phyloP scores from a whole-genome alignment of 192 early-diverging fungal species.

The Umbelopsis vinacea region DNA sequence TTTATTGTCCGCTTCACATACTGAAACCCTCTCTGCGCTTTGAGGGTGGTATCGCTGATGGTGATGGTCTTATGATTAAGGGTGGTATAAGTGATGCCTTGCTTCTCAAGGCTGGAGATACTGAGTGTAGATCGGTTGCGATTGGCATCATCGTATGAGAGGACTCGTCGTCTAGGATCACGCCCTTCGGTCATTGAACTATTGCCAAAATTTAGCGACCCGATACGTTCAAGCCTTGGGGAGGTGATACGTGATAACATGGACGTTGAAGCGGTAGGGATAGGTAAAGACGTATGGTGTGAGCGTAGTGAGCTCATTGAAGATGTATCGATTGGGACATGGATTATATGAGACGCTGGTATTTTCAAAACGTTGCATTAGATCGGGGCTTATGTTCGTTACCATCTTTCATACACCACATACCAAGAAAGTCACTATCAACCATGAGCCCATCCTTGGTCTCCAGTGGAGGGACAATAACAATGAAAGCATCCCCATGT shows the following conservation, averaged over 20 bases:
- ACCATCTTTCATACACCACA: not conserved
- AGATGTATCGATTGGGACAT: not conserved
- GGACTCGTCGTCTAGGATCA: not conserved
- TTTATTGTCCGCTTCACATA: slow-evolving; percentile 8
- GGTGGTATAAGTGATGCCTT: slow-evolving; percentile 22
- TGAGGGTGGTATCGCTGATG: slow-evolving; percentile 3
- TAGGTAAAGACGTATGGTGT: not conserved
- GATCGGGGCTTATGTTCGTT: not conserved
- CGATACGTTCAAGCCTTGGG: slow-evolving; percentile 15
- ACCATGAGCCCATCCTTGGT: slow-evolving; percentile 4
- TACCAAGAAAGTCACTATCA: slow-evolving; percentile 27
- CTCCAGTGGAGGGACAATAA: slow-evolving; percentile 6
- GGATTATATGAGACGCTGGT: slow-evolving; percentile 4
- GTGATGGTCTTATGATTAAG: slow-evolving; percentile 17
- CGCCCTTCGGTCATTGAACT: not conserved
- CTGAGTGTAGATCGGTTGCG: not conserved
- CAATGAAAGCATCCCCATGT: slow-evolving; percentile 12
- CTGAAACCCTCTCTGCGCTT: slow-evolving; percentile 19
- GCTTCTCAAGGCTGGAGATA: not conserved
- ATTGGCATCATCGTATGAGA: slow-evolving; percentile 2
- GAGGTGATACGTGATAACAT: slow-evolving; percentile 28
- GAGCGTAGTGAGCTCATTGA: not conserved
- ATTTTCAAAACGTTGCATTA: not conserved
- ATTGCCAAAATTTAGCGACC: slow-evolving; percentile 5
- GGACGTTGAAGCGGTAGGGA: slow-evolving; percentile 8